Evolutionary conservation across 495 filamentous ascomycete genomes (phyloP).

Genomic region (Penicillium paxilli): DNA sequence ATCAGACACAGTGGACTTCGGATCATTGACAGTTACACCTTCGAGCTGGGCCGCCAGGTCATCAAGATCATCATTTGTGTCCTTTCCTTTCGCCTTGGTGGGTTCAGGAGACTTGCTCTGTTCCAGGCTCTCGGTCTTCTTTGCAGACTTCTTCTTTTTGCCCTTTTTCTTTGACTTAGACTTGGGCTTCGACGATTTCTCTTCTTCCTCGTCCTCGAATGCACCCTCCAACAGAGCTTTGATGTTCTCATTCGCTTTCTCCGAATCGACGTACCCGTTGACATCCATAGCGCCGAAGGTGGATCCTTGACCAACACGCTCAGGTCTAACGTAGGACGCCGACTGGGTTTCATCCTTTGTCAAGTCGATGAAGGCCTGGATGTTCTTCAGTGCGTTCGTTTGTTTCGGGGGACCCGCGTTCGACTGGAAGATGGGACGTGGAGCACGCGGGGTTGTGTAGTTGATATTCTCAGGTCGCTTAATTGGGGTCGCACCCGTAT

Average conservation of each 20-base stretch:
- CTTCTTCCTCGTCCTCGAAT: conserved; percentile 75
- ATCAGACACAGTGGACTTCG: conserved; percentile 25
- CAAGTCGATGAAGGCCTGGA: conserved; percentile 46
- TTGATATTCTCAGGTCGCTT: conserved; percentile 44
- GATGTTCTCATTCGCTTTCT: conserved; percentile 78
- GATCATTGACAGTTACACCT: conserved; percentile 52
- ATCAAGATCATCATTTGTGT: conserved; percentile 42
- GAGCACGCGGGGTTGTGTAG: conserved; percentile 39
- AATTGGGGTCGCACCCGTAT: conserved; percentile 38
- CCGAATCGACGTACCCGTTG: conserved; percentile 70
- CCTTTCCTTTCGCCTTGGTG: conserved; percentile 17
- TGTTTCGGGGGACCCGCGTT: conserved; percentile 36
- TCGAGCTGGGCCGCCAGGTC: conserved; percentile 61
- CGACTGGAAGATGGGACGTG: conserved; percentile 44
- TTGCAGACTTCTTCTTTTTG: conserved; percentile 46
- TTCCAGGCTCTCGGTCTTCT: background rate
- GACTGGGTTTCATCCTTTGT: conserved; percentile 28
- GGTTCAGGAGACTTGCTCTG: conserved; percentile 41
- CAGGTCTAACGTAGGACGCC: background rate
- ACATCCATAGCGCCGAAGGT: conserved; percentile 52
- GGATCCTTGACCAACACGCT: conserved; percentile 13
- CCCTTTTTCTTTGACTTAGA: conserved; percentile 49
- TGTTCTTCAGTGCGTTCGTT: conserved; percentile 35
- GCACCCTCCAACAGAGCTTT: conserved; percentile 86
- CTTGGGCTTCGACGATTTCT: conserved; percentile 41